Evolutionary conservation across 257 asterid genomes (phyloP).

Genomic region (Solanum sejunctum): DNA sequence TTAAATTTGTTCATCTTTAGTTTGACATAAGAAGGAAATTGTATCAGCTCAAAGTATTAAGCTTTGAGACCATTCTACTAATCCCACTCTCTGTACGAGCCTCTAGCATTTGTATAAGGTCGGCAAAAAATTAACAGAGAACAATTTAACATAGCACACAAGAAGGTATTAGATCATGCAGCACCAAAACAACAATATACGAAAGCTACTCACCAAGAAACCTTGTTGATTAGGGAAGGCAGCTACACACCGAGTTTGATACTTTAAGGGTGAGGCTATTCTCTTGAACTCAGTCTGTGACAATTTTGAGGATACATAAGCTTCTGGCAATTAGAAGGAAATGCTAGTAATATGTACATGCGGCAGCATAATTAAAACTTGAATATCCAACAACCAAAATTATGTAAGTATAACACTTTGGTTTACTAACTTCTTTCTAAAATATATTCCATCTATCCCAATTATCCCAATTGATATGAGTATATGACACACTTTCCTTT

Average conservation of each 20-base stretch:
- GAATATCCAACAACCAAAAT: neutral
- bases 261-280: conserved; percentile 73
- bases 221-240: conserved; percentile 99
- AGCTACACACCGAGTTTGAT: conserved; percentile 95
- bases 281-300: conserved; percentile 84
- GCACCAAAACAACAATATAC: neutral
- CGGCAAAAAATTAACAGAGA: neutral
- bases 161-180: neutral
- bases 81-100: neutral
- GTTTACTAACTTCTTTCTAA: neutral
- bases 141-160: neutral
- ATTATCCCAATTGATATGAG: too few species aligned
- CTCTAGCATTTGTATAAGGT: neutral
- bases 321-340: neutral
- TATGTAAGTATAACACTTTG: neutral
- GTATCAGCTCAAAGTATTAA: neutral
- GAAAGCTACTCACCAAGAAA: conserved; percentile 54
- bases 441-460: neutral
- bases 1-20: neutral
- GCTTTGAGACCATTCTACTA: neutral
- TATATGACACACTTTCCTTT: too few species aligned
- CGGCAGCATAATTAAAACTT: neutral
- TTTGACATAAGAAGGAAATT: neutral
- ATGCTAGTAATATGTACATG: neutral
- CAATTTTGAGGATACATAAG: neutral